phyloP scores from a whole-genome alignment of 768 basidiomycete genomes.

The Xerocomellus chrysenteron region DNA sequence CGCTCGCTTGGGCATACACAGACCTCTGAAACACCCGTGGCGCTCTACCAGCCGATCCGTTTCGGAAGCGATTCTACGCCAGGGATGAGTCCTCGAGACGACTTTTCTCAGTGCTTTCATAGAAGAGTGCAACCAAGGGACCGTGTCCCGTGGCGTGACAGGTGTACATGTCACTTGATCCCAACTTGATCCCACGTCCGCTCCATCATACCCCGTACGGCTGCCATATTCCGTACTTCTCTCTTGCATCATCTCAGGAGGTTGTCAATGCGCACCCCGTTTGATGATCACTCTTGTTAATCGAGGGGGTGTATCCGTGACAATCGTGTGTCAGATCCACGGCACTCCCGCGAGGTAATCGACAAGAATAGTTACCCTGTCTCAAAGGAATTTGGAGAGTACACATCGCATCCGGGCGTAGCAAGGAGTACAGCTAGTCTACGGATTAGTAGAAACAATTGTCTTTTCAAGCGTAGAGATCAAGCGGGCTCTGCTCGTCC shows the following conservation, averaged over 20 bases:
- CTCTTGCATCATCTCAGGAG: background rate
- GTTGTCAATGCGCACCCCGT: background rate
- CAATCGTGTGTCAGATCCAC: background rate
- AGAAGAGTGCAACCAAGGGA: background rate
- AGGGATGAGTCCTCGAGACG: background rate
- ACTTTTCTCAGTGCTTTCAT: background rate
- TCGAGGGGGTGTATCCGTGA: background rate
- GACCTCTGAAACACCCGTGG: constrained; percentile 2
- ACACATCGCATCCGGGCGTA: too few species aligned
- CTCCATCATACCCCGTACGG: too few species aligned
- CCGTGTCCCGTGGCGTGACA: too few species aligned
- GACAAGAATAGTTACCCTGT: background rate
- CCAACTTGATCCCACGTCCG: too few species aligned
- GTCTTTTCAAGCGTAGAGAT: too few species aligned
- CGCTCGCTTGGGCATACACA: background rate
- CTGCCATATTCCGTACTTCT: background rate
- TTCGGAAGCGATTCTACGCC: background rate
- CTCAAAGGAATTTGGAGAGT: background rate
- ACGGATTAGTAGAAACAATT: background rate
- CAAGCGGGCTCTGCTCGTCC: too few species aligned
- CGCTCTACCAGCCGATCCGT: background rate
- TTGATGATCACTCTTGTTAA: background rate
- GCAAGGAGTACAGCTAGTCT: background rate
- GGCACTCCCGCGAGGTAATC: background rate
- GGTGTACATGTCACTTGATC: too few species aligned